These are phyloP conservation scores for Bipolaris bicolor DNA, from an alignment of 2,329 filamentous ascomycete species.

Conservation along the genomic window DNA sequence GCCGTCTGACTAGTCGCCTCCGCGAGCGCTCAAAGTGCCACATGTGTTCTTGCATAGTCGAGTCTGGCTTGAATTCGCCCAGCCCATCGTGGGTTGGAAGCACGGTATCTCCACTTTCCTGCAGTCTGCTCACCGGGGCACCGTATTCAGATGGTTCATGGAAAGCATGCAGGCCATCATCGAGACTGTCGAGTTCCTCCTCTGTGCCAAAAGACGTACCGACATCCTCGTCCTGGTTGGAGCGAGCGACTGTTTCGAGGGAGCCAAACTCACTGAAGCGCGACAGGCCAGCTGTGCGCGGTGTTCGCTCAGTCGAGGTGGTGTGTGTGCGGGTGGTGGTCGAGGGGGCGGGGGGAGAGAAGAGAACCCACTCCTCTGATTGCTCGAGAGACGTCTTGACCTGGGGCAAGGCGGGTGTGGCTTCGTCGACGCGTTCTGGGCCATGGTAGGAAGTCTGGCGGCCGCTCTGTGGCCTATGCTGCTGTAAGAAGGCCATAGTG, in stretches of 20 bases:
- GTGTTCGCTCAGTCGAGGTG: constrained; percentile 67
- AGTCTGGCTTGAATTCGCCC: constrained; percentile 77
- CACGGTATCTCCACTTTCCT: constrained; percentile 68
- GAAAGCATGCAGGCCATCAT: constrained; percentile 90
- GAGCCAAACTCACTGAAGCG: constrained; percentile 82
- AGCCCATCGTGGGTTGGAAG: constrained; percentile 93
- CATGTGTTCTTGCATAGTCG: constrained; percentile 76
- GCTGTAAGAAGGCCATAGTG: constrained; percentile 50
- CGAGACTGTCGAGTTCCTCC: constrained; percentile 85
- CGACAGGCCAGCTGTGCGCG: constrained; percentile 71
- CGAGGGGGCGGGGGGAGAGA: constrained; percentile 69
- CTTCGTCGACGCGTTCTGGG: constrained; percentile 32
- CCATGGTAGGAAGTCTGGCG: constrained; percentile 45
- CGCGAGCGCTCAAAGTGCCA: constrained; percentile 86
- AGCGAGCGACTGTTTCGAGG: constrained; percentile 70
- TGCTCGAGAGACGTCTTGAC: constrained; percentile 64
- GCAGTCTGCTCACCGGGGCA: constrained; percentile 53
- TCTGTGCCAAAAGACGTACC: constrained; percentile 53
- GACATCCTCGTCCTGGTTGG: constrained; percentile 52
- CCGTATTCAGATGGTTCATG: constrained; percentile 62
- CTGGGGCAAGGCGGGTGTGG: constrained; percentile 44
- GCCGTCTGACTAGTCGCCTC: constrained; percentile 55
- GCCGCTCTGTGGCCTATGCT: constrained; percentile 45
- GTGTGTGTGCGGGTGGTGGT: constrained; percentile 72
- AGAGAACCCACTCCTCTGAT: constrained; percentile 94